Conservation (phyloP, 306 rosid species). For the Oemleria cerasiformis region DNA sequence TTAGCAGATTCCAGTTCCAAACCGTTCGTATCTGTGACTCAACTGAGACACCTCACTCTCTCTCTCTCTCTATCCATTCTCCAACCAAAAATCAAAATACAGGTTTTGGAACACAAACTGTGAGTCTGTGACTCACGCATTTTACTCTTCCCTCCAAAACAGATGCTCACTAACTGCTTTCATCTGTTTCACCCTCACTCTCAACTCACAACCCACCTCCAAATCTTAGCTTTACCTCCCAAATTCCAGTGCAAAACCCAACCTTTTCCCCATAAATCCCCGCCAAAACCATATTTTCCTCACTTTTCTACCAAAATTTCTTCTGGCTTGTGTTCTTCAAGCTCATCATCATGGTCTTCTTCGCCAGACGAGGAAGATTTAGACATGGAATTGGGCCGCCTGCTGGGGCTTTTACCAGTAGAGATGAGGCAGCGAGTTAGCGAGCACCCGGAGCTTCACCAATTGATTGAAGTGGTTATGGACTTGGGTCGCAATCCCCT, state of each 20-base stretch:
- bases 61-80: neutral
- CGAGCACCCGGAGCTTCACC: slow-evolving; percentile 65
- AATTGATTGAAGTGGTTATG: slow-evolving; percentile 84
- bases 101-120: neutral
- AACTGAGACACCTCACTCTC: neutral
- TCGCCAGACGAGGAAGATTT: slow-evolving; percentile 48
- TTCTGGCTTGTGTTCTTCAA: slow-evolving; percentile 35
- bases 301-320: slow-evolving; percentile 24
- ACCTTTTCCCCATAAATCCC: slow-evolving; percentile 15
- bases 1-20: neutral
- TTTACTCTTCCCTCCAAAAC: slow-evolving; percentile 58
- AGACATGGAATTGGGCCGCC: slow-evolving; percentile 66
- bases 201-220: slow-evolving; percentile 21
- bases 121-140: slow-evolving; percentile 1
- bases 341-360: slow-evolving; percentile 25
- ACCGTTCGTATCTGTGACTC: neutral
- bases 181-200: slow-evolving; percentile 35
- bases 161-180: slow-evolving; percentile 42
- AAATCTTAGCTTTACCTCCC: slow-evolving; percentile 21
- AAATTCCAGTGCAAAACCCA: slow-evolving; percentile 30
- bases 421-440: slow-evolving; percentile 70
- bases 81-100: neutral
- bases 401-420: slow-evolving; percentile 70
- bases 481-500: slow-evolving; percentile 94
- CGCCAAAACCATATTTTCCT: slow-evolving; percentile 16